Evolutionary conservation across 83 land plant genomes (phyloP), one percentile per base, ranked within the genome.

Genomic region (Picea abies): DNA sequence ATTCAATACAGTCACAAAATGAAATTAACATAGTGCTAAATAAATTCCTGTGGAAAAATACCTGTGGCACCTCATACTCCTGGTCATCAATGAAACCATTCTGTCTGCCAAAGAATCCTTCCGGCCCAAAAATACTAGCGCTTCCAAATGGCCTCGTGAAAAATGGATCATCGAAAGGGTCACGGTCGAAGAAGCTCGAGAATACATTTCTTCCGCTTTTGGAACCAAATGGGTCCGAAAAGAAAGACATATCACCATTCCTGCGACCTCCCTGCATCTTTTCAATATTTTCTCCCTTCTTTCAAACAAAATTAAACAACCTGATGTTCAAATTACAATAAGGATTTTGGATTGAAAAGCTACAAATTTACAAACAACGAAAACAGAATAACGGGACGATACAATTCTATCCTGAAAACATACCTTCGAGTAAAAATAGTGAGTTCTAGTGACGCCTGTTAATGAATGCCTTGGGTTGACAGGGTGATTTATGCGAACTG

Each of bases 111-210:
- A 80, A 66, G 23, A 58, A 29, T 73, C 66, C 64, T 2, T 44
- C 88, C 3, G 88, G 79, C 4, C 84, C 89, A 78, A 92, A 85
- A 84, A 72, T 58, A 68, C 75, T 83, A 79, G 89, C 80, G 83
- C 90, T 88, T 5, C 95, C 93, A 80, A 94, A 93, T 20, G 97
- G 97, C 58, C 83, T 83, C 70, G 89, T 85, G 75, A 93, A 94
- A 76, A 94, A 94, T 0, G 93, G 95, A 72, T 93, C 92, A 77
- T 91, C 93, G 82, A 94, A 94, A 0, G 97, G 92, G 82, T 92
- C 92, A 60, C 87, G 86, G 32, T 91, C 90, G 84, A 94, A 93
- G 5, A 90, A 58, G 83, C 37, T 88, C 15, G 88, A 83, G 4
- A 86, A 49, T 39, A 88, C 44, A 76, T 79, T 89, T 8, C 88